Base-by-base conservation (phyloP, 2,329 filamentous ascomycete species). In the Mollisia scopiformis region DNA sequence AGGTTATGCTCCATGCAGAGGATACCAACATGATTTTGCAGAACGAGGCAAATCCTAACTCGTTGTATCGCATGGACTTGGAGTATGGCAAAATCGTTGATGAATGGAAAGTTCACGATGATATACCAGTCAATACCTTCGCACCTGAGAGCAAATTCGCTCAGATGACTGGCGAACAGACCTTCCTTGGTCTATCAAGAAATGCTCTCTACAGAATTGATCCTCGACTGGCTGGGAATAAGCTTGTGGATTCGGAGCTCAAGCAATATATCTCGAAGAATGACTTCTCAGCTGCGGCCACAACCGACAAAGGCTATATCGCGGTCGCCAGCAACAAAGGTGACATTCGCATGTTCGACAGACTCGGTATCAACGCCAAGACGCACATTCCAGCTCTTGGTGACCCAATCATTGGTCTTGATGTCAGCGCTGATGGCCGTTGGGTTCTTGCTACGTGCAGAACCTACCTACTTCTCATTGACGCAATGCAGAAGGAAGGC, bases 241-340 rank as follows among this genome's bases (percentile, higher is more conserved):
- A 99, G 80, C 86, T 99, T 49, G 95, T 98, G 16, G 93, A 97
- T 65, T 84, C 89, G 7, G 88, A 98, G 69, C 84, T 98, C 71
- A 98, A 99, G 81, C 94, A 98, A 75, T 99, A 99, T 73, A 87
- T 84, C 13, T 96, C 93, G 70, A 98, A 98, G 84, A 98, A 98
- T 72, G 93, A 96, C 71, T 99, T 99, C 77, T 97, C 93, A 0
- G 90, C 94, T 14, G 84, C 96, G 28, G 92, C 95, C 5, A 98
- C 95, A 0, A 99, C 95, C 0, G 93, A 96, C 72, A 94, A 98
- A 78, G 95, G 95, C 11, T 96, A 97, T 73, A 93, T 99, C 66
- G 95, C 95, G 4, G 93, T 99, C 7, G 94, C 95, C 0, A 97
- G 93, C 56, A 96, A 96, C 80, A 99, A 99, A 81, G 95, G 95